Base-by-base conservation (phyloP, 2,329 filamentous ascomycete species). In the Trichothecium roseum region DNA sequence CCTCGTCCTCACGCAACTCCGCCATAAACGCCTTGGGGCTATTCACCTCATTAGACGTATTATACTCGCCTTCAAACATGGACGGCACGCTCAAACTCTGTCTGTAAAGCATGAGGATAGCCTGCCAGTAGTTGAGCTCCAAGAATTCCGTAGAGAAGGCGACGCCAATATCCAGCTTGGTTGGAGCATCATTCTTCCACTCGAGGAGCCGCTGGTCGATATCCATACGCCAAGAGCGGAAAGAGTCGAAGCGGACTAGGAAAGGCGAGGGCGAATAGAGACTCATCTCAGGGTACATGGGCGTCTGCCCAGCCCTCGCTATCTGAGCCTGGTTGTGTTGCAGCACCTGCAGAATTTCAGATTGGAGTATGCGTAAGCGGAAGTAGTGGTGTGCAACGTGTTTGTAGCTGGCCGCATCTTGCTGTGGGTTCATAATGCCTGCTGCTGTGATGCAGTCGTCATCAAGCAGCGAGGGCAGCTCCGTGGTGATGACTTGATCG, bases 71-170 rank as follows among this genome's bases (percentile, higher is more conserved):
- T 36, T 88, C 85, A 39, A 96, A 78, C 50, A 87, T 78, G 28
- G 82, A 76, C 1, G 89, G 89, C 14, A 94, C 84, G 33, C 84
- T 82, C 41, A 94, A 60, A 55, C 87, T 91, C 57, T 94, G 89
- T 37, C 89, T 72, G 55, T 96, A 96, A 15, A 96, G 72, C 81
- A 95, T 87, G 45, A 95, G 93, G 41, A 96, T 79, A 4, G 87
- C 86, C 55, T 95, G 89, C 88, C 89, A 96, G 59, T 96, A 96
- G 56, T 96, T 96, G 41, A 96, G 69, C 49, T 95, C 86, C 4
- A 95, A 62, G 49, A 96, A 94, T 37, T 94, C 82, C 2, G 84
- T 78, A 1, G 84, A 87, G 54, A 96, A 96, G 4, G 78, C 78
- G 3, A 96, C 91, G 1, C 88, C 88, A 0, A 85, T 94, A 39